These are phyloP conservation scores for Alternaria rosae DNA, from an alignment of 2,329 filamentous ascomycete genomes.

Conservation along the genomic window DNA sequence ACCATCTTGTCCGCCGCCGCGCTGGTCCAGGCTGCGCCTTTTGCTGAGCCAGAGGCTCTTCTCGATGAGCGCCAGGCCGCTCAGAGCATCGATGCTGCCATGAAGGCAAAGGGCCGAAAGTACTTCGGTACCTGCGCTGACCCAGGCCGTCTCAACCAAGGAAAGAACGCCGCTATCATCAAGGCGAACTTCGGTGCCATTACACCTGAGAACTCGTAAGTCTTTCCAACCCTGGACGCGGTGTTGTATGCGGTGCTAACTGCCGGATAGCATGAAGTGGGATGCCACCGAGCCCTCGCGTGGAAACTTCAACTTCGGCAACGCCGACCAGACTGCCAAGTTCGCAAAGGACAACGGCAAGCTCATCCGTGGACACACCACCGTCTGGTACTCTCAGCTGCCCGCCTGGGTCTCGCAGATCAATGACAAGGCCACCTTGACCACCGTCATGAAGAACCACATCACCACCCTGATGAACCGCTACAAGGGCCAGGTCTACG, in stretches of 20 bases:
- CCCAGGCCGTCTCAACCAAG: slow-evolving; percentile 60
- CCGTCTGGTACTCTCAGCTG: slow-evolving; percentile 67
- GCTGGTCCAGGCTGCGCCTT: slow-evolving; percentile 37
- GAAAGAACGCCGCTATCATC: slow-evolving; percentile 65
- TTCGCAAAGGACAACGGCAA: slow-evolving; percentile 66
- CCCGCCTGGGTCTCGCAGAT: slow-evolving; percentile 66
- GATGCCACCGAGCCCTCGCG: slow-evolving; percentile 61
- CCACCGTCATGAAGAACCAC: slow-evolving; percentile 67
- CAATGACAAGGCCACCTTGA: slow-evolving; percentile 62
- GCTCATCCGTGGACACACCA: slow-evolving; percentile 70
- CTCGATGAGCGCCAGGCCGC: slow-evolving; percentile 43
- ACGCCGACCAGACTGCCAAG: slow-evolving; percentile 64
- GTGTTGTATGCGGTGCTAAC: not conserved
- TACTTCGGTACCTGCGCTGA: slow-evolving; percentile 71
- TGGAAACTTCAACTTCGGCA: slow-evolving; percentile 58
- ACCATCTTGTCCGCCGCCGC: slow-evolving; percentile 40
- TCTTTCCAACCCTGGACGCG: not conserved
- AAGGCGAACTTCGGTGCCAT: slow-evolving; percentile 69
- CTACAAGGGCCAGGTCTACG: slow-evolving; percentile 70
- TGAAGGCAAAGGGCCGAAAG: slow-evolving; percentile 69
- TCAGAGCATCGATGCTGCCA: slow-evolving; percentile 63
- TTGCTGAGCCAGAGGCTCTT: slow-evolving; percentile 38
- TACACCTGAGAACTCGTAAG: slow-evolving; percentile 67
- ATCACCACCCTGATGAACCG: slow-evolving; percentile 64
- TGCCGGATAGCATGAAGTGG: slow-evolving; percentile 69